Evolutionary conservation across 768 basidiomycete genomes (phyloP).

Genomic region (Sarcomyxa edulis): DNA sequence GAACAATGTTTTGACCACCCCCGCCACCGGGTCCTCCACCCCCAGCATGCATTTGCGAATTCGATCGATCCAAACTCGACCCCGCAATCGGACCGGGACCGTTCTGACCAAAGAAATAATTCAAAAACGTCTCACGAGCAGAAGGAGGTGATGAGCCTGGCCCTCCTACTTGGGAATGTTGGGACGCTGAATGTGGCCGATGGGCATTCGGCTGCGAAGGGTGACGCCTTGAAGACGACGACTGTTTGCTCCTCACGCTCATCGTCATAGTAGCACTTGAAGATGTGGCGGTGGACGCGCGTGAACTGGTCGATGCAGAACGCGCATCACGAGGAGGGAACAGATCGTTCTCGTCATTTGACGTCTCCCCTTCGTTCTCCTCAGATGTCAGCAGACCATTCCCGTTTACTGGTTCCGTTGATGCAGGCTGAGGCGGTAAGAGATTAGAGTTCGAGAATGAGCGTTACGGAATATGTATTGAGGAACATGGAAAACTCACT

Average conservation of each 20-base stretch:
- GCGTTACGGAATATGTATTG: slow-evolving; percentile 2
- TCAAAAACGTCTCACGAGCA: slow-evolving; percentile 89
- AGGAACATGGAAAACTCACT: slow-evolving; percentile 34
- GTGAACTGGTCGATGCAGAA: slow-evolving; percentile 69
- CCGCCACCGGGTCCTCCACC: slow-evolving; percentile 14
- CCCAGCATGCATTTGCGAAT: slow-evolving; percentile 14
- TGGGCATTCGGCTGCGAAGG: slow-evolving; percentile 13
- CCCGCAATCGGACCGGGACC: slow-evolving; percentile 70
- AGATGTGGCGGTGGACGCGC: slow-evolving; percentile 60
- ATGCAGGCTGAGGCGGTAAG: slow-evolving; percentile 64
- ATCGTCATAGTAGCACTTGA: slow-evolving; percentile 25
- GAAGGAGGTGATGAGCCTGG: slow-evolving; percentile 34
- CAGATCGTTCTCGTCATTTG: slow-evolving; percentile 55
- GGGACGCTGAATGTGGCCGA: slow-evolving; percentile 5
- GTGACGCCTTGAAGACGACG: slow-evolving; percentile 17
- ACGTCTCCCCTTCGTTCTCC: slow-evolving; percentile 62
- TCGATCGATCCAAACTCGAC: slow-evolving; percentile 40
- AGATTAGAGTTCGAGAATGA: slow-evolving; percentile 12
- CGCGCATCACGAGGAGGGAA: slow-evolving; percentile 51
- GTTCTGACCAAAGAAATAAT: slow-evolving; percentile 96
- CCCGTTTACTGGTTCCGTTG: slow-evolving; percentile 58
- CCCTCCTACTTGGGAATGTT: slow-evolving; percentile 2
- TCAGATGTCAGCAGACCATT: slow-evolving; percentile 44
- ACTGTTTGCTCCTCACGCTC: slow-evolving; percentile 18
- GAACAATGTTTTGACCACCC: slow-evolving; percentile 26